Conservation (phyloP, 164 flowering plant species). For the Stephania yunnanensis region DNA sequence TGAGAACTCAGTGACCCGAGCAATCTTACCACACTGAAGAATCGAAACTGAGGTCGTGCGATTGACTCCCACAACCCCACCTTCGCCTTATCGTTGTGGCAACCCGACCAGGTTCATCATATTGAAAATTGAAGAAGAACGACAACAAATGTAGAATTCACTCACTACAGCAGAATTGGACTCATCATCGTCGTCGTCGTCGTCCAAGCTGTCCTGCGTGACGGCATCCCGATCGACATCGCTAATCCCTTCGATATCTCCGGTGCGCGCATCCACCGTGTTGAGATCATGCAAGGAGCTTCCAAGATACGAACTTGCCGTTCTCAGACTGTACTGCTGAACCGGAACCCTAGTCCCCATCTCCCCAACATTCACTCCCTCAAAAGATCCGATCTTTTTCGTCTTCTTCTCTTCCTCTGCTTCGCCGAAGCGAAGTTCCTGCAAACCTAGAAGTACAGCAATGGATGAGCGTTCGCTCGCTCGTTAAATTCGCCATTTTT, state of each 20-base stretch:
- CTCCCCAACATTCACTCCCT: slow-evolving; percentile 8
- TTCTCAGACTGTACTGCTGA: slow-evolving; percentile 37
- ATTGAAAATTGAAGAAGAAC: too few relatives aligned
- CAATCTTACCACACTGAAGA: too few relatives aligned
- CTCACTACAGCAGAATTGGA: slow-evolving; percentile 48
- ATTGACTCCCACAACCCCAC: too few relatives aligned
- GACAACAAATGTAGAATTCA: too few relatives aligned
- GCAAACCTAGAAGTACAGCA: slow-evolving; percentile 7
- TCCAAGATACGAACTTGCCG: slow-evolving; percentile 43
- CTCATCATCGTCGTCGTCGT: slow-evolving; percentile 33
- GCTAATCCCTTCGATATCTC: slow-evolving; percentile 31
- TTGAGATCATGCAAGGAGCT: slow-evolving; percentile 66
- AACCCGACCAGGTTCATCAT: too few relatives aligned
- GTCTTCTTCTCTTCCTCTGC: slow-evolving; percentile 12
- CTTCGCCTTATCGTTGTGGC: too few relatives aligned
- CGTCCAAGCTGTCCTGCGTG: slow-evolving; percentile 44
- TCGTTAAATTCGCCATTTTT: too few relatives aligned
- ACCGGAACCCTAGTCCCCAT: slow-evolving; percentile 62
- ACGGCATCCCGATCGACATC: slow-evolving; percentile 48
- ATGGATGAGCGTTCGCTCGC: not conserved
- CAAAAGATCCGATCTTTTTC: slow-evolving; percentile 9
- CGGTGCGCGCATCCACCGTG: slow-evolving; percentile 43
- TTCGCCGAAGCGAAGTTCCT: not conserved
- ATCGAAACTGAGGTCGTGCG: too few relatives aligned
- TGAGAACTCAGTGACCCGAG: too few relatives aligned